phyloP scores from a whole-genome alignment of 2,329 filamentous ascomycete genomes.

The Sclerotinia borealis region DNA sequence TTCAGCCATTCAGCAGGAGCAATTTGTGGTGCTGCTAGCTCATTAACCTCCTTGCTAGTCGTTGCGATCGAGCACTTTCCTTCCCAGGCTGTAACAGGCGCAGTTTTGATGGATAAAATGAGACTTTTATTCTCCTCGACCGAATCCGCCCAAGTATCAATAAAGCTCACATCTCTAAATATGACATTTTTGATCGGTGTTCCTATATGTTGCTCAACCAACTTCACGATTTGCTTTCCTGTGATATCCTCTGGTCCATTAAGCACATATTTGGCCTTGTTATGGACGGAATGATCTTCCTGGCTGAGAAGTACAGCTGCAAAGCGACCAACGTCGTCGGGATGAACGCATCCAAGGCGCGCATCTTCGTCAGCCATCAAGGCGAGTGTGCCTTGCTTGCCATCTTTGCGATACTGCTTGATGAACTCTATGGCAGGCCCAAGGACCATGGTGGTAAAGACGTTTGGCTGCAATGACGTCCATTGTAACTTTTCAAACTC shows the following conservation, averaged over 20 bases:
- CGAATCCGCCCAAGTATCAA: background rate
- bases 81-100: background rate
- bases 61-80: conserved; percentile 1
- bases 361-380: conserved; percentile 31
- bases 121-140: background rate
- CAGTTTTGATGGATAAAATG: background rate
- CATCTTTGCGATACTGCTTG: conserved; percentile 33
- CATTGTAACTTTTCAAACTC: conserved; percentile 35
- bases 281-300: conserved; percentile 30
- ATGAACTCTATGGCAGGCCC: conserved; percentile 28
- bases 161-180: conserved; percentile 30
- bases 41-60: conserved; percentile 5
- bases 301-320: conserved; percentile 34
- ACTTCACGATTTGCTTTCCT: conserved; percentile 31
- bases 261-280: conserved; percentile 34
- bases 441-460: conserved; percentile 28
- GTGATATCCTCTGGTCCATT: conserved; percentile 38
- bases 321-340: conserved; percentile 33
- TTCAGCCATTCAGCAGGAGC: conserved; percentile 3
- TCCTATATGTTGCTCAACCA: conserved; percentile 35
- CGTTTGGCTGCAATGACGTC: conserved; percentile 38
- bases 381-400: conserved; percentile 29
- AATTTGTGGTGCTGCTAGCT: background rate
- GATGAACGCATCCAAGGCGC: conserved; percentile 31
- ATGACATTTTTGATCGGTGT: conserved; percentile 27